Evolutionary conservation across 257 asterid genomes (phyloP).

Genomic region (Scutellaria minor): DNA sequence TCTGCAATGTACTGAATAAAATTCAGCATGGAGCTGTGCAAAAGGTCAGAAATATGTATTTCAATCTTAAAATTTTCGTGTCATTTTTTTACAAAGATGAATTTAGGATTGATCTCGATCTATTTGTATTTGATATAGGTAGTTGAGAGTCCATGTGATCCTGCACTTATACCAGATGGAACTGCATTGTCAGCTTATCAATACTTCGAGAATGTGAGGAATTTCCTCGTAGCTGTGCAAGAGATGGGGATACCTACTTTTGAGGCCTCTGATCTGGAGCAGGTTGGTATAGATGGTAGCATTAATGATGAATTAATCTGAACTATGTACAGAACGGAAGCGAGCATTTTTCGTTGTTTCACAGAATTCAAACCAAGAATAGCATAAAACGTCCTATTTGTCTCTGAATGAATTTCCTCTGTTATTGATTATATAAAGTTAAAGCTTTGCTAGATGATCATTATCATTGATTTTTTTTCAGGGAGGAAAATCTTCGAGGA

Average conservation of each 20-base stretch:
- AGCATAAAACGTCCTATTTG: not conserved
- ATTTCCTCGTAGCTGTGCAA: constrained; percentile 89
- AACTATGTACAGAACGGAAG: not conserved
- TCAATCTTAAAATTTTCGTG: not conserved
- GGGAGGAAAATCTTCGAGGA: constrained; percentile 97
- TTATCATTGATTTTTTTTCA: constrained; percentile 39
- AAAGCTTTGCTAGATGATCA: constrained; percentile 6
- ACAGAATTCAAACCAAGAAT: not conserved
- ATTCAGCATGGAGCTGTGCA: constrained; percentile 89
- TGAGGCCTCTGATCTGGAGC: constrained; percentile 97
- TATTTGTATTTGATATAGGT: constrained; percentile 57
- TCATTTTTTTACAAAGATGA: not conserved
- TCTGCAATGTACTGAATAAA: constrained; percentile 84
- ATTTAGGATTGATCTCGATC: constrained; percentile 24
- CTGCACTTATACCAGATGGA: constrained; percentile 81
- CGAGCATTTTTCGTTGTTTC: constrained; percentile 7
- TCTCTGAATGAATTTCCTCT: not conserved
- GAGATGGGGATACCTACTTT: constrained; percentile 91
- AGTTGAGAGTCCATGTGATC: constrained; percentile 82
- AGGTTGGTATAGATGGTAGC: constrained; percentile 51
- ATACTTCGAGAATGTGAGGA: constrained; percentile 92
- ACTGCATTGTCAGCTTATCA: constrained; percentile 94
- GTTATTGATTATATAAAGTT: not conserved
- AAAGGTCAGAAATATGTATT: constrained; percentile 53
- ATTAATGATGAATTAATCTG: not conserved